Evolutionary conservation across 768 basidiomycete species (phyloP).

Genomic region (Podaxis sp.): DNA sequence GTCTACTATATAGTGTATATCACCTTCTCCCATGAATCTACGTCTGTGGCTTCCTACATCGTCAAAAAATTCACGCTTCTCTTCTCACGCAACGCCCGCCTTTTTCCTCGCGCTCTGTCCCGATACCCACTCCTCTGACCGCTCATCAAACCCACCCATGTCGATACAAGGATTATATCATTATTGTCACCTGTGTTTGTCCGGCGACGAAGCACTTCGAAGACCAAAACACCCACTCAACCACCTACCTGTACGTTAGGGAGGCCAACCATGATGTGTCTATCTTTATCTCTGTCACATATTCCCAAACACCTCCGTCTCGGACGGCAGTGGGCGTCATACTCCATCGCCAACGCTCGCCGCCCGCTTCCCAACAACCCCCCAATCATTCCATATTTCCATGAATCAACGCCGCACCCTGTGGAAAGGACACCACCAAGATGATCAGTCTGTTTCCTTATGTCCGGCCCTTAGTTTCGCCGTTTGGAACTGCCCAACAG

Average conservation of each 20-base stretch:
- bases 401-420: constrained; percentile 1
- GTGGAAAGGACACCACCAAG: neutral
- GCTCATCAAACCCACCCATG: neutral
- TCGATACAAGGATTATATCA: neutral
- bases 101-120: neutral
- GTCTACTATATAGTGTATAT: neutral
- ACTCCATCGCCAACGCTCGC: neutral
- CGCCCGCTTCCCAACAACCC: neutral
- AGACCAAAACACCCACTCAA: neutral
- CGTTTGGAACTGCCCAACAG: neutral
- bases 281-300: constrained; percentile 4
- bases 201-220: neutral
- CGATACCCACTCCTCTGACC: neutral
- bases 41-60: neutral
- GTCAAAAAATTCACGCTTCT: neutral
- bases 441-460: neutral
- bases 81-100: neutral
- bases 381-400: neutral
- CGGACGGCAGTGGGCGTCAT: constrained; percentile 8
- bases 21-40: neutral
- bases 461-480: neutral
- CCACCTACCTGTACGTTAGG: neutral
- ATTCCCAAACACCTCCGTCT: constrained; percentile 9
- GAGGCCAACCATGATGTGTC: neutral
- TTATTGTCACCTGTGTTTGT: neutral